Base-by-base conservation (phyloP, 805 yeast species). In the Candida chauliodis region DNA sequence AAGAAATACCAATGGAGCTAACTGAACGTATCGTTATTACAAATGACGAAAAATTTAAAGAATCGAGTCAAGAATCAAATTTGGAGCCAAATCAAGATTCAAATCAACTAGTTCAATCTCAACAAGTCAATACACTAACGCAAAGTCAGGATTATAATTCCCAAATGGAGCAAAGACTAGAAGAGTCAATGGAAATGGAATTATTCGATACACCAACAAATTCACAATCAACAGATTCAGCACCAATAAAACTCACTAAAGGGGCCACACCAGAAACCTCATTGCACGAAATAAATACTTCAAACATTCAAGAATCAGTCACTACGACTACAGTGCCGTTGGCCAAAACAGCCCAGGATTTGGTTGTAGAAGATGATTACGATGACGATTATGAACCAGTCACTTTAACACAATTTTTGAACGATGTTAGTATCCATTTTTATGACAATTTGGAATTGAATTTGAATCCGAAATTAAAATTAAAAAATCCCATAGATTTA, bases 381-480 rank as follows among this genome's bases (percentile, higher is more conserved):
- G 52, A 54, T 20, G 57, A 47, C 13, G 51, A 57, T 28, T 61
- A 58, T 36, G 43, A 41, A 3, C 61, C 66, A 3, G 69, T 69
- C 3, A 49, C 67, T 2, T 54, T 73, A 21, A 50, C 55, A 2
- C 57, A 60, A 11, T 73, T 73, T 36, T 50, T 73, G 48, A 47
- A 49, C 7, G 69, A 66, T 34, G 56, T 71, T 15, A 66, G 66
- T 2, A 58, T 71, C 11, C 60, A 59, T 36, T 73, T 73, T 40
- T 71, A 63, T 47, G 77, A 73, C 46, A 76, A 73, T 46, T 57
- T 71, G 34, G 68, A 64, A 26, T 58, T 66, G 16, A 60, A 58
- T 16, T 49, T 55, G 2, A 52, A 55, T 16, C 47, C 51, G 6
- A 46, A 61, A 26, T 37, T 56, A 2, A 47, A 61, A 11, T 22